Evolutionary conservation across 371 early-diverging fungal genomes (phyloP).

Genomic region (Mucor irregularis): DNA sequence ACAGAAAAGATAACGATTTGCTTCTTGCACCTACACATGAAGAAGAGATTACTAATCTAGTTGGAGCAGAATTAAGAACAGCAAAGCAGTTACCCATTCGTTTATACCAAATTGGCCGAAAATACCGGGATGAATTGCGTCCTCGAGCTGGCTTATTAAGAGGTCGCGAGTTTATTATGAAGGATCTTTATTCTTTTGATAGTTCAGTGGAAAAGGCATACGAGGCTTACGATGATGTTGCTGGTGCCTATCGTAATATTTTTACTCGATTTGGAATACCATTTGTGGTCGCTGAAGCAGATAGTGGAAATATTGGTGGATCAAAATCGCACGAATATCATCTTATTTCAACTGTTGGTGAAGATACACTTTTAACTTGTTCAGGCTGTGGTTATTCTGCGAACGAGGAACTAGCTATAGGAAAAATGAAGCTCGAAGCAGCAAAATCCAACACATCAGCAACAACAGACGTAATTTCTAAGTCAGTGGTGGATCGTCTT

Average conservation of each 20-base stretch:
- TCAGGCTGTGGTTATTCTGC: conserved; percentile 74
- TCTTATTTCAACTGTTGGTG: conserved; percentile 74
- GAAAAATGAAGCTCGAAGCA: conserved; percentile 7
- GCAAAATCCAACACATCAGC: not conserved
- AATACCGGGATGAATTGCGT: conserved; percentile 85
- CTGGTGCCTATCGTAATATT: conserved; percentile 72
- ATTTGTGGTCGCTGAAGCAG: conserved; percentile 86
- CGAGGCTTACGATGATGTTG: conserved; percentile 71
- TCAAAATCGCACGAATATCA: conserved; percentile 89
- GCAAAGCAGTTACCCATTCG: conserved; percentile 79
- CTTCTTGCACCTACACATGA: conserved; percentile 90
- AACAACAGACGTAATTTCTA: not conserved
- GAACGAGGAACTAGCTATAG: conserved; percentile 73
- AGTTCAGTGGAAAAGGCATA: conserved; percentile 64
- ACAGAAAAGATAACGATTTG: conserved; percentile 74
- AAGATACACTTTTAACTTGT: conserved; percentile 80
- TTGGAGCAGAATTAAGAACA: conserved; percentile 67
- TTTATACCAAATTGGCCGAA: conserved; percentile 88
- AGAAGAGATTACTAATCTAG: conserved; percentile 84
- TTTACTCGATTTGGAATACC: conserved; percentile 76
- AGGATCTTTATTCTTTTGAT: conserved; percentile 93
- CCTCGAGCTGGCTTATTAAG: conserved; percentile 84
- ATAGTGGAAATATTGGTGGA: conserved; percentile 92
- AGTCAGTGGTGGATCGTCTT: not conserved
- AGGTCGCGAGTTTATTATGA: conserved; percentile 93